These are phyloP conservation scores for Candida maltosa DNA, from an alignment of 805 yeast genomes.

Conservation along the genomic window DNA sequence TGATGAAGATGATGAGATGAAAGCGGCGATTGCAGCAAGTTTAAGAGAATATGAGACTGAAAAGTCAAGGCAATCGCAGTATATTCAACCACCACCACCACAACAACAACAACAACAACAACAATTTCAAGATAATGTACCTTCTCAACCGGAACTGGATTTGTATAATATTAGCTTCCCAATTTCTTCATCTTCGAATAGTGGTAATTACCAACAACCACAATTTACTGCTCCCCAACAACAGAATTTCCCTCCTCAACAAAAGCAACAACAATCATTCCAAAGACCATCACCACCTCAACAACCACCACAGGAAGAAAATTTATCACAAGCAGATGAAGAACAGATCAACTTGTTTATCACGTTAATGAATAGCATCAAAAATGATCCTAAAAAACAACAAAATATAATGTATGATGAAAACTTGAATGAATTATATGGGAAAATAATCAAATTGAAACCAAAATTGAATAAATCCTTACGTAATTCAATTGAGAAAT, in stretches of 20 bases:
- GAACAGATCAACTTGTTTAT: conserved; percentile 67
- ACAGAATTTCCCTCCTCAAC: conserved; percentile 1
- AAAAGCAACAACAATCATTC: conserved; percentile 7
- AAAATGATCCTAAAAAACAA: conserved; percentile 44
- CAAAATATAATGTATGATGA: conserved; percentile 41
- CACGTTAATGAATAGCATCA: conserved; percentile 54
- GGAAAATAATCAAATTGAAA: conserved; percentile 55
- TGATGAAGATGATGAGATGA: conserved; percentile 78
- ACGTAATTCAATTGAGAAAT: conserved; percentile 53
- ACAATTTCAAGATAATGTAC: conserved; percentile 21
- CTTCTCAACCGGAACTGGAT: conserved; percentile 17
- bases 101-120: conserved; percentile 12
- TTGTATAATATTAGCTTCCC: conserved; percentile 23
- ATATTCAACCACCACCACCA: conserved; percentile 9
- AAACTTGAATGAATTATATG: conserved; percentile 54
- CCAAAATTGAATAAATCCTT: conserved; percentile 68
- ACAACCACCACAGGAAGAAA: conserved; percentile 17
- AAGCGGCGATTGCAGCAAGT: conserved; percentile 92
- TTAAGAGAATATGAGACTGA: conserved; percentile 61
- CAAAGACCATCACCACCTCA: conserved; percentile 8
- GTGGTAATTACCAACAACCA: conserved; percentile 6
- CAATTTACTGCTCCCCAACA: conserved; percentile 4
- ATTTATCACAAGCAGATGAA: conserved; percentile 61
- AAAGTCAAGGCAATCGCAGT: conserved; percentile 6
- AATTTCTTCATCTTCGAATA: too few relatives aligned